These are phyloP conservation scores for Microbotryum violaceum DNA, from an alignment of 1,284 basidiomycete genomes.

Conservation along the genomic window DNA sequence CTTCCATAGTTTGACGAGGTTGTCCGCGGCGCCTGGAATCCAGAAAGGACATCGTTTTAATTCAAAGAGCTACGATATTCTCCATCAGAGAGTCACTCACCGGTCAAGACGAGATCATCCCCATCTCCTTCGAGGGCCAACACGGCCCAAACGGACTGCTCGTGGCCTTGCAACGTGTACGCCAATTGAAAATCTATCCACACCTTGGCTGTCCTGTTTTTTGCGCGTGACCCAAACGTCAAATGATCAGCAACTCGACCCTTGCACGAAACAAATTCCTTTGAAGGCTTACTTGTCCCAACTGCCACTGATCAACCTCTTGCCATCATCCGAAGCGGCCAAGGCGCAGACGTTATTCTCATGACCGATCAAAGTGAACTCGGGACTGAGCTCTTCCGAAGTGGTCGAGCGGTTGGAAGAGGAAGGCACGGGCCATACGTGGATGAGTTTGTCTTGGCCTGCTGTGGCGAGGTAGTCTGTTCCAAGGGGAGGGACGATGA, in stretches of 20 bases:
- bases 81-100: slow-evolving; percentile 43
- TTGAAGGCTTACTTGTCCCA: slow-evolving; percentile 75
- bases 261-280: background rate
- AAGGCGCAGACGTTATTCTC: slow-evolving; percentile 84
- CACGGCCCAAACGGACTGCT: slow-evolving; percentile 92
- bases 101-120: slow-evolving; percentile 67
- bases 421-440: slow-evolving; percentile 60
- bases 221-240: background rate
- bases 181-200: slow-evolving; percentile 68
- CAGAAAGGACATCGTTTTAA: background rate
- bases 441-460: slow-evolving; percentile 75
- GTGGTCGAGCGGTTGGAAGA: slow-evolving; percentile 20
- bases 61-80: background rate
- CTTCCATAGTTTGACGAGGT: slow-evolving; percentile 81
- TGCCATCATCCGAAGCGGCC: slow-evolving; percentile 58
- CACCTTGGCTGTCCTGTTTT: slow-evolving; percentile 73
- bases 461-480: slow-evolving; percentile 75
- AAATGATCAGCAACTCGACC: background rate
- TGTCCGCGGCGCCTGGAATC: slow-evolving; percentile 78
- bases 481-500: background rate
- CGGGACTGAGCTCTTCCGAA: slow-evolving; percentile 20
- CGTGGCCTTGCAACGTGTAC: slow-evolving; percentile 74
- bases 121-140: slow-evolving; percentile 60
- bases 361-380: slow-evolving; percentile 56
- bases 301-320: slow-evolving; percentile 85